These are phyloP conservation scores for Moricandia arvensis DNA, from an alignment of 345 rosid species.

Conservation along the genomic window DNA sequence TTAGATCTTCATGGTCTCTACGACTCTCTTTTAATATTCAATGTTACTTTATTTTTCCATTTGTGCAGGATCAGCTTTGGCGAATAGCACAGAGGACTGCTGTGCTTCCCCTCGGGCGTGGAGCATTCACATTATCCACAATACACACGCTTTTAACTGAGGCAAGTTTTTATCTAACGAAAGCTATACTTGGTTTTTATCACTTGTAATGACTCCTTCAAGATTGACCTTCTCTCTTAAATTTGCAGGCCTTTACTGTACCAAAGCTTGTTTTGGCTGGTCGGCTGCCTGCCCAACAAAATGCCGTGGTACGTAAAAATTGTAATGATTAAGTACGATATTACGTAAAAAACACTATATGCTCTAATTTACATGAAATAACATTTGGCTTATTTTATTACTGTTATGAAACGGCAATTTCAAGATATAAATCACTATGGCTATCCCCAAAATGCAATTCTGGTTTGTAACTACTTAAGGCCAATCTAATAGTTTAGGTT, in stretches of 20 bases:
- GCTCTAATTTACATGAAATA: not conserved
- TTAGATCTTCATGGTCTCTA: not conserved
- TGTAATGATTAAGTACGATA: slow-evolving; percentile 13
- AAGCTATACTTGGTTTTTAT: not conserved
- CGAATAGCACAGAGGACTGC: slow-evolving; percentile 94
- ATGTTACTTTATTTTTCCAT: slow-evolving; percentile 22
- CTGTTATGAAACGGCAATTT: not conserved
- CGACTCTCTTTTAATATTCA: not conserved
- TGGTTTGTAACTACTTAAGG: slow-evolving; percentile 4
- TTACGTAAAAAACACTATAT: slow-evolving; percentile 9
- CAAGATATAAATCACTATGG: no score
- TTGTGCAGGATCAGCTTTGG: slow-evolving; percentile 87
- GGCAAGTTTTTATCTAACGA: slow-evolving; percentile 40
- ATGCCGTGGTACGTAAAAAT: slow-evolving; percentile 88
- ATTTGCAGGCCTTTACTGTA: slow-evolving; percentile 78
- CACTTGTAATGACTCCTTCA: slow-evolving; percentile 23
- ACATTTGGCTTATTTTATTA: not conserved
- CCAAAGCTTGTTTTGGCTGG: slow-evolving; percentile 99
- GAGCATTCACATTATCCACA: slow-evolving; percentile 94
- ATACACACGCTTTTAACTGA: slow-evolving; percentile 90
- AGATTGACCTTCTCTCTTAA: slow-evolving; percentile 29
- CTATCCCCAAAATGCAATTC: slow-evolving; percentile 10
- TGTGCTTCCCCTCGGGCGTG: slow-evolving; percentile 95
- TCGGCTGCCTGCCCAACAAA: slow-evolving; percentile 96
- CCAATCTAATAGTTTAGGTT: slow-evolving; percentile 4